These are phyloP conservation scores for Ampelomyces quisqualis DNA, from an alignment of 2,329 filamentous ascomycete species.

Conservation along the genomic window DNA sequence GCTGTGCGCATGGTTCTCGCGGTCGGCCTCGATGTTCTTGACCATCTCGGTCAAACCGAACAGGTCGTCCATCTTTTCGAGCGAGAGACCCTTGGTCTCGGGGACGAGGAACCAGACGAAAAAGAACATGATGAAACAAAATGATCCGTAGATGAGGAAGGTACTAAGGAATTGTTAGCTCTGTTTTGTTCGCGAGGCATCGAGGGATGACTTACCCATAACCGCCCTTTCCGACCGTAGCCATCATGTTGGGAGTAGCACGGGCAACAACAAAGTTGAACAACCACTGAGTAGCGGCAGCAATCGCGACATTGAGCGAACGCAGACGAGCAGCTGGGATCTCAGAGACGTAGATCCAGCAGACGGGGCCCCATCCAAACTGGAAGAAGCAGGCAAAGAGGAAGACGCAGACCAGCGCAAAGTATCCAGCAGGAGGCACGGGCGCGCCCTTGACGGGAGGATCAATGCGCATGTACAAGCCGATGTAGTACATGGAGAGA, in stretches of 20 bases:
- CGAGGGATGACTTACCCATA: conserved; percentile 47
- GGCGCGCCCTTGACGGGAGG: conserved; percentile 56
- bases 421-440: conserved; percentile 67
- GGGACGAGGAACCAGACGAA: conserved; percentile 70
- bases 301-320: conserved; percentile 67
- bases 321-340: conserved; percentile 68
- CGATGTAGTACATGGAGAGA: conserved; percentile 67
- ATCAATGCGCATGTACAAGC: conserved; percentile 66
- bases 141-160: conserved; percentile 68
- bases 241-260: conserved; percentile 68
- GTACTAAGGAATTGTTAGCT: conserved; percentile 52
- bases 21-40: conserved; percentile 37
- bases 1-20: conserved; percentile 24
- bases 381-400: conserved; percentile 68
- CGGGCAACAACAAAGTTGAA: conserved; percentile 73
- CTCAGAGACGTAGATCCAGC: conserved; percentile 72
- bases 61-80: conserved; percentile 67
- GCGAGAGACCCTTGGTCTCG: conserved; percentile 66
- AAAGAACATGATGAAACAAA: conserved; percentile 65
- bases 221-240: conserved; percentile 52
- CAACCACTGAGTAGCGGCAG: conserved; percentile 69
- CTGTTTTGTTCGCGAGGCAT: conserved; percentile 33
- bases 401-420: conserved; percentile 70
- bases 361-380: conserved; percentile 65
- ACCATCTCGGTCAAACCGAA: conserved; percentile 60